Conservation (phyloP, 208 protist species). For the Acanthamoeba castellanii region DNA sequence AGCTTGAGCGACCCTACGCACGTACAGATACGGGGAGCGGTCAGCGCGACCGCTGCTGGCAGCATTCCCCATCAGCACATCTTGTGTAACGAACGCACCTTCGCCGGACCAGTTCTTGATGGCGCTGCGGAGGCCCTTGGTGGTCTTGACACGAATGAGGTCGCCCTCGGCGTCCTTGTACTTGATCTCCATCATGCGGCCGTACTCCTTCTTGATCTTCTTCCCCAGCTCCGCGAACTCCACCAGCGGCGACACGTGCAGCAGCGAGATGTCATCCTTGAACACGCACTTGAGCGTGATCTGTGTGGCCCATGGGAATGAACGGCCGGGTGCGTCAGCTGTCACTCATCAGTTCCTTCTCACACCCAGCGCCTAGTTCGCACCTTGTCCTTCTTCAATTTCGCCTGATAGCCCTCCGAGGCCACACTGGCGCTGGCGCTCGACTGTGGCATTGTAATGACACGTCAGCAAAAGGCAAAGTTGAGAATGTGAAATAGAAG, state of each 20-base stretch:
- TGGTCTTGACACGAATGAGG: slow-evolving; percentile 25
- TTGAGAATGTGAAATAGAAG: no score
- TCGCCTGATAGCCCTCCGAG: not conserved
- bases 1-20: slow-evolving; percentile 8
- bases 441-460: not conserved
- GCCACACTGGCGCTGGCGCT: not conserved
- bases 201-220: slow-evolving; percentile 72
- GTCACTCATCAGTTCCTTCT: no score
- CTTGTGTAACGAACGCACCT: not conserved
- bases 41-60: no score
- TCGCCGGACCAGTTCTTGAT: slow-evolving; percentile 56
- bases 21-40: not conserved
- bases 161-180: slow-evolving; percentile 73
- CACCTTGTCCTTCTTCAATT: slow-evolving; percentile 61
- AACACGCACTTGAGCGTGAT: slow-evolving; percentile 70
- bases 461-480: not conserved
- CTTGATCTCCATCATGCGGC: slow-evolving; percentile 52
- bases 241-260: slow-evolving; percentile 55
- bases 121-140: slow-evolving; percentile 30
- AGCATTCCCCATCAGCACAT: no score
- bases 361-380: not conserved
- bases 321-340: no score
- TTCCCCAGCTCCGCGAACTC: slow-evolving; percentile 1
- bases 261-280: slow-evolving; percentile 71
- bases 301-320: not conserved